Percentiles rank a stretch among this genome's conserved stretches.
Evolutionary conservation across 108 stramenopile genomes (phyloP).

Genomic region (Mayamaea pseudoterrestris): DNA sequence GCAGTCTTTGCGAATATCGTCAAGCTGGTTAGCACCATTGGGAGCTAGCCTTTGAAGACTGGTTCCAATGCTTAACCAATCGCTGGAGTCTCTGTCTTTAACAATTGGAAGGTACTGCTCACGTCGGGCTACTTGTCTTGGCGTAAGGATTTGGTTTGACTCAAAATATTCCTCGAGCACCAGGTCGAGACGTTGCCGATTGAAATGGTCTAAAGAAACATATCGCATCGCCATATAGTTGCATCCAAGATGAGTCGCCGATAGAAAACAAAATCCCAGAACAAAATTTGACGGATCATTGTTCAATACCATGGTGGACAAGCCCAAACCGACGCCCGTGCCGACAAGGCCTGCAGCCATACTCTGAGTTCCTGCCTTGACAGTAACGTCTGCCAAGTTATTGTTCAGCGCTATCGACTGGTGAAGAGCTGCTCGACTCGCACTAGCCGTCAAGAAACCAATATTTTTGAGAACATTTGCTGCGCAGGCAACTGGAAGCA

Average conservation of each 20-base stretch:
- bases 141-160: constrained; percentile 19
- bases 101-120: constrained; percentile 57
- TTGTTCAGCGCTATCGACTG: constrained; percentile 48
- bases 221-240: constrained; percentile 64
- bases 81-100: constrained; percentile 15
- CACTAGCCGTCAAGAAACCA: constrained; percentile 86
- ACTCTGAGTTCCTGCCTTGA: constrained; percentile 87
- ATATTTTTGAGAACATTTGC: constrained; percentile 98
- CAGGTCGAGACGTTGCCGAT: constrained; percentile 61
- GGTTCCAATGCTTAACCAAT: constrained; percentile 51
- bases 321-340: constrained; percentile 74
- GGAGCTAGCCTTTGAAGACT: constrained; percentile 30
- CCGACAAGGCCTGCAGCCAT: constrained; percentile 83
- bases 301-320: constrained; percentile 43
- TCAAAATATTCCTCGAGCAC: constrained; percentile 35
- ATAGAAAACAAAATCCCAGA: constrained; percentile 42
- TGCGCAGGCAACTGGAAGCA: constrained; percentile 76
- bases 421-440: constrained; percentile 88
- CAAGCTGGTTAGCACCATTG: constrained; percentile 21
- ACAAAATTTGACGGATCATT: constrained; percentile 28
- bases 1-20: constrained; percentile 5
- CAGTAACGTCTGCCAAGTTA: constrained; percentile 96
- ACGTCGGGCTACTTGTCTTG: constrained; percentile 34
- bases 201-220: constrained; percentile 66
- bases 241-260: constrained; percentile 56